Percentiles rank a stretch among this genome's conserved stretches.
Evolutionary conservation across 768 basidiomycete species (phyloP).

Genomic region (Suillus clintonianus): DNA sequence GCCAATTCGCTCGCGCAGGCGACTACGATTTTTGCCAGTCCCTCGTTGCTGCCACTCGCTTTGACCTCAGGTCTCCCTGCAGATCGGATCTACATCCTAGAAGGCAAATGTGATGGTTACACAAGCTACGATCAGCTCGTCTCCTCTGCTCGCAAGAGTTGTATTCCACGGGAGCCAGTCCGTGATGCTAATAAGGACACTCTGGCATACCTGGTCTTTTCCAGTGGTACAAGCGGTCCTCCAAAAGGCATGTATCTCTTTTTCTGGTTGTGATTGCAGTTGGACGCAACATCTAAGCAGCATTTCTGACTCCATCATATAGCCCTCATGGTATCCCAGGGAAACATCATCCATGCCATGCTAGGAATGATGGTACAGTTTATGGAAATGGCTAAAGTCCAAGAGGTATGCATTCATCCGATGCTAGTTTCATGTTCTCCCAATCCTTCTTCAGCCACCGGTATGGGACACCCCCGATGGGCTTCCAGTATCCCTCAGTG

Average conservation of each 20-base stretch:
- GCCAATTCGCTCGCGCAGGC: conserved; percentile 43
- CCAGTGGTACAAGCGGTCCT: conserved; percentile 68
- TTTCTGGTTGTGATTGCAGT: not conserved
- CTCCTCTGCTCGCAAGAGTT: conserved; percentile 33
- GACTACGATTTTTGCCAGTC: conserved; percentile 51
- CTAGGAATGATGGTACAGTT: conserved; percentile 34
- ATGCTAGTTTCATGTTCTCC: not conserved
- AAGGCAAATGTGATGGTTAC: conserved; percentile 38
- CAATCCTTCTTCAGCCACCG: conserved; percentile 30
- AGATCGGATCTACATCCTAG: conserved; percentile 45
- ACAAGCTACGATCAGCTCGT: conserved; percentile 45
- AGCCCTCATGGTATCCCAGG: conserved; percentile 69
- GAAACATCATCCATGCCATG: conserved; percentile 47
- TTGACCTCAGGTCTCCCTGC: conserved; percentile 34
- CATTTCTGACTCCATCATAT: not conserved
- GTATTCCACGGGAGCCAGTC: conserved; percentile 38
- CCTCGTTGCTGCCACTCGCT: conserved; percentile 38
- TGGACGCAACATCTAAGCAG: not conserved
- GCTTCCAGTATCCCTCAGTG: conserved; percentile 45
- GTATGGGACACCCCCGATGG: conserved; percentile 38
- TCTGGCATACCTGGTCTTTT: conserved; percentile 65
- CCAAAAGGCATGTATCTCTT: conserved; percentile 53
- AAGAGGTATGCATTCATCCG: not conserved
- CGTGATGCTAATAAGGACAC: conserved; percentile 50
- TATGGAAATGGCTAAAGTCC: conserved; percentile 20